These are phyloP conservation scores for Trichoderma aggressivum DNA, from an alignment of 2,329 filamentous ascomycete genomes.

Conservation along the genomic window DNA sequence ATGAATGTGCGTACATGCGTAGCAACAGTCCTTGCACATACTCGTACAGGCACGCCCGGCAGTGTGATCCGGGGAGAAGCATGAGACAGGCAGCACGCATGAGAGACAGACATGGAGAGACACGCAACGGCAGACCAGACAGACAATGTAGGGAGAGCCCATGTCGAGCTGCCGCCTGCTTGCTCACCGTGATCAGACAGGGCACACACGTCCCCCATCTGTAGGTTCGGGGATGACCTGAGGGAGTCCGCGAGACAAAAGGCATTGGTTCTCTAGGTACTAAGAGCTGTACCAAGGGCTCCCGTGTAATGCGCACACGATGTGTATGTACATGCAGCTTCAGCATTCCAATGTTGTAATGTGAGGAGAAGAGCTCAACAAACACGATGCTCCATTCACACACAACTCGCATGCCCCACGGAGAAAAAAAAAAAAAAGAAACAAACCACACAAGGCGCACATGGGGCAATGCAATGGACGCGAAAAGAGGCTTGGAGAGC, in stretches of 20 bases:
- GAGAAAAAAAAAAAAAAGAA: neutral
- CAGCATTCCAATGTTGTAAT: neutral
- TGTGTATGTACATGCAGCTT: neutral
- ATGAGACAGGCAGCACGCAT: neutral
- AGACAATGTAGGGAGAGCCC: neutral
- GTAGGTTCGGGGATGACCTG: neutral
- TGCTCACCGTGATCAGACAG: conserved; percentile 4
- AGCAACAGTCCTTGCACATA: neutral
- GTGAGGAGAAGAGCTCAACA: neutral
- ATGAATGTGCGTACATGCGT: neutral
- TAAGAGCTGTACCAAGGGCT: neutral
- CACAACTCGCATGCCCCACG: neutral
- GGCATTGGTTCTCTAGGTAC: neutral
- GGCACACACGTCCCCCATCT: neutral
- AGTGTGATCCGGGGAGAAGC: conserved; percentile 1
- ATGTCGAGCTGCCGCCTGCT: conserved; percentile 1
- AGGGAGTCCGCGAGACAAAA: neutral
- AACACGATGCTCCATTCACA: too few species aligned
- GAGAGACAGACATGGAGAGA: conserved; percentile 8
- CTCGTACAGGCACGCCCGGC: neutral
- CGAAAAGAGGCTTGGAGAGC: neutral
- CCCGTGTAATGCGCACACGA: neutral
- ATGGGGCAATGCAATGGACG: conserved; percentile 9
- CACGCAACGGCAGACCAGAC: neutral
- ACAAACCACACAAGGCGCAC: neutral